Conservation (phyloP, 1,284 basidiomycete genomes). For the Ceratobasidium sp. region DNA sequence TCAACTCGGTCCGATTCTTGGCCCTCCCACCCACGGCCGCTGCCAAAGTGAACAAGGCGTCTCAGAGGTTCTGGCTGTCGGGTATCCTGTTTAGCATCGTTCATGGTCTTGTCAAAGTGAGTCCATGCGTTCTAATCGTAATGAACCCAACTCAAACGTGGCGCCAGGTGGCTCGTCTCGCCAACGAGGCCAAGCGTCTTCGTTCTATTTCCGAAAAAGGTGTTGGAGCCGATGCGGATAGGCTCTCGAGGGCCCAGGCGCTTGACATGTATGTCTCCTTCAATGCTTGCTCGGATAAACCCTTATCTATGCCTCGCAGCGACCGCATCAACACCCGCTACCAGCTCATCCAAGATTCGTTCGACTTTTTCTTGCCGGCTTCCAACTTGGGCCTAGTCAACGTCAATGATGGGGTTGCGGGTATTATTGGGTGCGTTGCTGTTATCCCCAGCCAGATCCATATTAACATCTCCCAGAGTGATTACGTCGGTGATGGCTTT, state of each 20-base stretch:
- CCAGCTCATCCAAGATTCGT: slow-evolving; percentile 83
- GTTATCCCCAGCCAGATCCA: not conserved
- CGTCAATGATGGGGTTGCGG: slow-evolving; percentile 88
- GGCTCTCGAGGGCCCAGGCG: slow-evolving; percentile 70
- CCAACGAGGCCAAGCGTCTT: slow-evolving; percentile 68
- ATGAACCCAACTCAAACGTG: not conserved
- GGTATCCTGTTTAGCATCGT: slow-evolving; percentile 86
- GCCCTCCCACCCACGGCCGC: slow-evolving; percentile 73
- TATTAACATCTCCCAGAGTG: slow-evolving; percentile 27
- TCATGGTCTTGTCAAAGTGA: slow-evolving; percentile 76
- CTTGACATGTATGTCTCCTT: slow-evolving; percentile 66
- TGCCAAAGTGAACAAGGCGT: slow-evolving; percentile 74
- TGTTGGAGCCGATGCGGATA: slow-evolving; percentile 73
- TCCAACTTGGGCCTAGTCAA: slow-evolving; percentile 82
- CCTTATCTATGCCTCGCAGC: slow-evolving; percentile 58
- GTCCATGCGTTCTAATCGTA: slow-evolving; percentile 8
- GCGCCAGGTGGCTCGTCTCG: slow-evolving; percentile 68
- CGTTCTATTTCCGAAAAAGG: slow-evolving; percentile 69
- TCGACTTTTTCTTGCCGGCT: slow-evolving; percentile 92
- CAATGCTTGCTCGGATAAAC: slow-evolving; percentile 35
- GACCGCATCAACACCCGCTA: slow-evolving; percentile 73
- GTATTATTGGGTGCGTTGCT: slow-evolving; percentile 79
- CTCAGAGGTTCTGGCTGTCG: slow-evolving; percentile 91
- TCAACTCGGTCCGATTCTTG: slow-evolving; percentile 77
- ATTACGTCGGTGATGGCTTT: slow-evolving; percentile 50